Percentiles rank a stretch among this genome's conserved stretches.
These are phyloP conservation scores for Solanum corneliomulleri DNA, from an alignment of 257 asterid species.

Conservation along the genomic window DNA sequence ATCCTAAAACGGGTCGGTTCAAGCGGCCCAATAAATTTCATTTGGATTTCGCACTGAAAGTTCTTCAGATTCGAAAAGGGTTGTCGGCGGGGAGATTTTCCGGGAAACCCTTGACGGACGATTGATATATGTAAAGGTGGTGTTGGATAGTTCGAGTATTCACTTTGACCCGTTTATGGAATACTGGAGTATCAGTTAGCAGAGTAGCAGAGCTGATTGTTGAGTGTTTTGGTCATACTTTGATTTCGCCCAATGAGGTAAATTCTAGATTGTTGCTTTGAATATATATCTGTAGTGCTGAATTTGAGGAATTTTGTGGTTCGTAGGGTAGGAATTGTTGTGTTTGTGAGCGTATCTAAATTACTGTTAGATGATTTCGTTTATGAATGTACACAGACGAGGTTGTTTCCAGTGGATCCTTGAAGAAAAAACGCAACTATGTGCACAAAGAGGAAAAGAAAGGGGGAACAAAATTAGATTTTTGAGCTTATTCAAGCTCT, in stretches of 20 bases:
- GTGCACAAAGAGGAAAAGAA: background rate
- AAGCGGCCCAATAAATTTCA: background rate
- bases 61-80: background rate
- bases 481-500: background rate
- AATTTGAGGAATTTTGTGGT: background rate
- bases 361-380: background rate
- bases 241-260: background rate
- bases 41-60: background rate
- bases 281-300: background rate
- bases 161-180: background rate
- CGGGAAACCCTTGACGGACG: background rate
- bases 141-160: background rate
- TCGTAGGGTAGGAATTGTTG: background rate
- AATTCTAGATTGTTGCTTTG: background rate
- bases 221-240: background rate
- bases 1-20: background rate
- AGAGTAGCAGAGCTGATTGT: background rate
- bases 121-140: background rate
- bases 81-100: background rate
- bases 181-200: background rate
- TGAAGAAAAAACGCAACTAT: background rate
- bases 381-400: no score
- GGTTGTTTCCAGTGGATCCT: background rate
- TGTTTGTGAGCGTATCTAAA: background rate
- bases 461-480: background rate